Evolutionary conservation across 129 eudicot species (phyloP).

Genomic region (Glebionis coronaria): DNA sequence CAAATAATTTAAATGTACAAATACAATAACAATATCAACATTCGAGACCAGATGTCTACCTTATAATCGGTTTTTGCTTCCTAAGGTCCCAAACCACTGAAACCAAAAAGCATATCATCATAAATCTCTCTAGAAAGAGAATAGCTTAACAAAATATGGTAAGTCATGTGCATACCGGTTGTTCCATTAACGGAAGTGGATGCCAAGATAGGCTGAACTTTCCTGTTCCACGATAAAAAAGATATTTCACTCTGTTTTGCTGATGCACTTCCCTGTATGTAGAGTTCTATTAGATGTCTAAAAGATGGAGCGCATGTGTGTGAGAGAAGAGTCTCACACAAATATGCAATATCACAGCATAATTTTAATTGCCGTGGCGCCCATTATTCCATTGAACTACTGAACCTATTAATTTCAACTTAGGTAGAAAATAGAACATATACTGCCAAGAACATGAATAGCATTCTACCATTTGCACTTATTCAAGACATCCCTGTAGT

Average conservation of each 20-base stretch:
- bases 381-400: not conserved
- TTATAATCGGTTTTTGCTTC: slow-evolving; percentile 93
- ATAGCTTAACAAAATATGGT: slow-evolving; percentile 8
- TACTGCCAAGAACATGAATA: not conserved
- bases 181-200: slow-evolving; percentile 88
- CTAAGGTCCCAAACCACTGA: slow-evolving; percentile 95
- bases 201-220: slow-evolving; percentile 80
- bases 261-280: slow-evolving; percentile 79
- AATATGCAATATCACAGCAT: not conserved
- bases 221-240: slow-evolving; percentile 84
- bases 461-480: not conserved
- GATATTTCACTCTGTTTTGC: slow-evolving; percentile 91
- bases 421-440: not conserved
- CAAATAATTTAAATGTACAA: not conserved
- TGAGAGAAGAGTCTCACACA: not conserved
- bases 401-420: not conserved
- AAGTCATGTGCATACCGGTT: slow-evolving; percentile 48
- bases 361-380: not conserved
- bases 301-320: not conserved
- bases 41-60: slow-evolving; percentile 33
- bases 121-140: slow-evolving; percentile 6
- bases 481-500: not conserved
- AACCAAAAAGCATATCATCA: slow-evolving; percentile 18
- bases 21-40: not conserved
- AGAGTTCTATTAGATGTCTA: not conserved